Evolutionary conservation across 2,329 filamentous ascomycete species (phyloP), one percentile per base, ranked within the genome.

Genomic region (Sarocladiaceae sp.): DNA sequence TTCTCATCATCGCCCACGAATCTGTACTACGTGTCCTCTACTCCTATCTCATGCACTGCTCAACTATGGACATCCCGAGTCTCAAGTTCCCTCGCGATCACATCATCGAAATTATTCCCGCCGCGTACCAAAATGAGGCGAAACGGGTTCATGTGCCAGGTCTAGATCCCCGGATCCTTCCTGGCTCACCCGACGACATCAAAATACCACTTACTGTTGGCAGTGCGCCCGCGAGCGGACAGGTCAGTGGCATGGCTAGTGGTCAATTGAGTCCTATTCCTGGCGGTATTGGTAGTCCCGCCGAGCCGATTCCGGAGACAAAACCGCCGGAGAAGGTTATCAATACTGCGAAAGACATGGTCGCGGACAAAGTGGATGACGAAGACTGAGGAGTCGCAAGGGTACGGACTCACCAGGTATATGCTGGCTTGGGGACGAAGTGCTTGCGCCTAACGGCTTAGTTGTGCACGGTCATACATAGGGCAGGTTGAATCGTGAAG

Each of bases 1-100:
- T 99, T n/a, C 80, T 99, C 51, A 97, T 99, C 64, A 97, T 99
- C 59, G 94, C 94, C 1, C 94, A 99, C 68, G 94, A 99, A 69
- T 96, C 90, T 50, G 94, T 99, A n/a, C 79, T 99, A 44, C 88
- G 94, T 39, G 94, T 99, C 22, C 79, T 99, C 3, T 99, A 99
- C 66, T 92, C 92, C 22, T 99, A 99, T 69, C 78, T 99, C 35
- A 99, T 99, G 94, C 94, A 96, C 60, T 97, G 94, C 72, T 94
- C 93, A 66, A 92, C 95, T 8, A 88, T 87, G 68, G 91, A 96
- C 64, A 99, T 99, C 56, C 94, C 94, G 3, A 87, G 86, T 60
- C 82, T 99, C 56, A 88, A 90, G 59, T 99, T 99, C 63, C 94
- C 94, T 3, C 88, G 94, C 39, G 87, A 99, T 65, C 91, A 99